Percentiles rank a stretch among this genome's conserved stretches.
phyloP scores from a whole-genome alignment of 1,284 basidiomycete genomes.

The Vanrija humicola region DNA sequence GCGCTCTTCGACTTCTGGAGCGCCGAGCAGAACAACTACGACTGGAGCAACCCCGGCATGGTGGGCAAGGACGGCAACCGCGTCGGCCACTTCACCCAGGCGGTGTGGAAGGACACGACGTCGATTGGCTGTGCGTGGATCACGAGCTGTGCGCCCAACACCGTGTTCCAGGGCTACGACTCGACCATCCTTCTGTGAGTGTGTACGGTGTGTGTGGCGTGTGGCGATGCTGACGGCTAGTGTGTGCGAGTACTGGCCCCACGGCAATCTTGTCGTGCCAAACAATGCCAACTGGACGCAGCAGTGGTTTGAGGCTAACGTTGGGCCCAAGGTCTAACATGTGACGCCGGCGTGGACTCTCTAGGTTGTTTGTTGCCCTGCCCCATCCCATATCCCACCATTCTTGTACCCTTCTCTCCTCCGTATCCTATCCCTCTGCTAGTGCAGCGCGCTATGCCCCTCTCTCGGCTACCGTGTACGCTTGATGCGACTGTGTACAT shows the following conservation, averaged over 20 bases:
- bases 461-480: background rate
- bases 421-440: background rate
- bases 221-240: constrained; percentile 4
- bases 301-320: constrained; percentile 17
- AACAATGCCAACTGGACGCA: background rate
- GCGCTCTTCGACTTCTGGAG: constrained; percentile 33
- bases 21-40: constrained; percentile 25
- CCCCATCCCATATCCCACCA: background rate
- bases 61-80: background rate
- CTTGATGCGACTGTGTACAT: too few relatives aligned
- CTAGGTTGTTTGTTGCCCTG: too few relatives aligned
- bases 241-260: constrained; percentile 27
- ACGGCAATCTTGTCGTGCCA: constrained; percentile 23
- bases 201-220: too few relatives aligned
- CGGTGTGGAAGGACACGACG: constrained; percentile 44
- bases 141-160: constrained; percentile 22
- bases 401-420: background rate
- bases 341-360: too few relatives aligned
- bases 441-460: background rate
- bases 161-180: constrained; percentile 21
- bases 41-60: constrained; percentile 31
- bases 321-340: constrained; percentile 18
- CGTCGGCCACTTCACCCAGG: constrained; percentile 41
- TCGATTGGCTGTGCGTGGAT: constrained; percentile 36
- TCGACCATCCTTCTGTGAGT: too few relatives aligned